Percentiles rank a stretch among this genome's conserved stretches.
Conservation (phyloP, 2,329 filamentous ascomycete species). For the Colletotrichum orbiculare region DNA sequence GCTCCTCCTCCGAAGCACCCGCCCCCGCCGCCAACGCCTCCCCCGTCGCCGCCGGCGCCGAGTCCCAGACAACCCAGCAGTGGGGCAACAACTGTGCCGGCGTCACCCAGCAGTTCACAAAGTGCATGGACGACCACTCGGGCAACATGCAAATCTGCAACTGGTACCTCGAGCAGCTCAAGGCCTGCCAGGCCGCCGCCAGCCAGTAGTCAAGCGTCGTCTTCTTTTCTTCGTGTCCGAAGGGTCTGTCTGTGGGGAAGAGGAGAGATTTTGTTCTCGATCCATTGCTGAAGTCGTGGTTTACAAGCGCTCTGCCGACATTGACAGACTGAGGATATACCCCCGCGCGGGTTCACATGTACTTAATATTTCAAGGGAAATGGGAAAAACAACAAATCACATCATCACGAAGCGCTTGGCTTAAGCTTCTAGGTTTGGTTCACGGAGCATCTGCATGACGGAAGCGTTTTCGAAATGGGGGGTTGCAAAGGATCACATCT, state of each 20-base stretch:
- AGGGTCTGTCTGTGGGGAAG: background rate
- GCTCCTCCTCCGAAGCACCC: conserved; percentile 66
- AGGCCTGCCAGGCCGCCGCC: conserved; percentile 85
- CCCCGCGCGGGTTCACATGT: conserved; percentile 10
- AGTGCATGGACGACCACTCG: conserved; percentile 95
- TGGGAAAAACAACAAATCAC: conserved; percentile 11
- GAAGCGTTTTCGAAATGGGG: conserved; percentile 18
- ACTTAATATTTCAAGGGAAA: conserved; percentile 25
- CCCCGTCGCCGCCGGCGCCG: conserved; percentile 57
- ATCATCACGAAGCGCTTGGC: background rate
- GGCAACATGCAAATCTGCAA: conserved; percentile 96
- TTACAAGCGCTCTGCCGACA: too few relatives aligned
- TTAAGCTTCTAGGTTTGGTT: conserved; percentile 5
- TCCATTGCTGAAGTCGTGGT: too few relatives aligned
- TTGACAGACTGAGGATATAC: too few relatives aligned
- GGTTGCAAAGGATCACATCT: conserved; percentile 28
- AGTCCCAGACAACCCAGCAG: conserved; percentile 59
- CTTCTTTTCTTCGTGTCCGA: background rate
- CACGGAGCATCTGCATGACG: conserved; percentile 20
- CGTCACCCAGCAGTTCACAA: conserved; percentile 87
- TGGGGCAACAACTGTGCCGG: conserved; percentile 75
- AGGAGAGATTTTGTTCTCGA: too few relatives aligned
- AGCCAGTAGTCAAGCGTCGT: conserved; percentile 69
- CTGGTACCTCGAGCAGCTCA: conserved; percentile 98
- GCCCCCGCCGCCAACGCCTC: conserved; percentile 52